phyloP scores from a whole-genome alignment of 1,284 basidiomycete genomes.

The Ceratobasidium theobromae region DNA sequence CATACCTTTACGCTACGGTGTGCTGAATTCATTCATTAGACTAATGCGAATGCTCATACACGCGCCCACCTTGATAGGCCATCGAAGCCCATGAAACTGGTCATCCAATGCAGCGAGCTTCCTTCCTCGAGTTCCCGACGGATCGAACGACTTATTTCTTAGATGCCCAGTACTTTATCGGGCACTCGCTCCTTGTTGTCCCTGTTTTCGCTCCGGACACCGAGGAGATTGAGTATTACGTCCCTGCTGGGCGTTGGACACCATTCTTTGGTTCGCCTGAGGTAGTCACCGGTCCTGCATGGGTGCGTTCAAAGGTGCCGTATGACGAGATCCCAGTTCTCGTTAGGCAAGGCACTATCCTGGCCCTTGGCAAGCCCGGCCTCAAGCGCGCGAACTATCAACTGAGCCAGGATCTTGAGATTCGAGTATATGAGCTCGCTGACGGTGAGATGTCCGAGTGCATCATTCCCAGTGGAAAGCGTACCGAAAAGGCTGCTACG shows the following conservation, averaged over 20 bases:
- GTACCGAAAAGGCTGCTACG: slow-evolving; percentile 38
- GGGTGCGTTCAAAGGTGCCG: slow-evolving; percentile 30
- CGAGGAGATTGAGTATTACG: slow-evolving; percentile 64
- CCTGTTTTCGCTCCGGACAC: slow-evolving; percentile 64
- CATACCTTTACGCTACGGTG: slow-evolving; percentile 67
- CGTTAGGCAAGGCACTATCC: slow-evolving; percentile 59
- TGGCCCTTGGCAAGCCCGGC: slow-evolving; percentile 58
- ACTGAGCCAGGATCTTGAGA: slow-evolving; percentile 54
- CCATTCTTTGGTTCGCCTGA: slow-evolving; percentile 43
- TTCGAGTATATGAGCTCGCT: slow-evolving; percentile 55
- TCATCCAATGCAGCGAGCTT: slow-evolving; percentile 66
- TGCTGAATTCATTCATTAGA: slow-evolving; percentile 37
- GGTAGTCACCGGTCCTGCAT: slow-evolving; percentile 30
- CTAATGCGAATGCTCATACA: not conserved
- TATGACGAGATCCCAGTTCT: slow-evolving; percentile 57
- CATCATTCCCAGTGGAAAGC: slow-evolving; percentile 49
- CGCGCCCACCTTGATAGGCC: slow-evolving; percentile 45
- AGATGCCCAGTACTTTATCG: slow-evolving; percentile 71
- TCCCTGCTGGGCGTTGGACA: slow-evolving; percentile 71
- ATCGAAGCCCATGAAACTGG: slow-evolving; percentile 60
- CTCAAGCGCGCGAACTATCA: slow-evolving; percentile 67
- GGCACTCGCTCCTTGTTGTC: slow-evolving; percentile 69
- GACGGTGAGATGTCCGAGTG: slow-evolving; percentile 50
- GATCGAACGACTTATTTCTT: slow-evolving; percentile 66
- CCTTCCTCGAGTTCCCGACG: slow-evolving; percentile 71